These are phyloP conservation scores for Ceratocystiopsis brevicomis DNA, from an alignment of 2,329 filamentous ascomycete genomes.

Conservation along the genomic window DNA sequence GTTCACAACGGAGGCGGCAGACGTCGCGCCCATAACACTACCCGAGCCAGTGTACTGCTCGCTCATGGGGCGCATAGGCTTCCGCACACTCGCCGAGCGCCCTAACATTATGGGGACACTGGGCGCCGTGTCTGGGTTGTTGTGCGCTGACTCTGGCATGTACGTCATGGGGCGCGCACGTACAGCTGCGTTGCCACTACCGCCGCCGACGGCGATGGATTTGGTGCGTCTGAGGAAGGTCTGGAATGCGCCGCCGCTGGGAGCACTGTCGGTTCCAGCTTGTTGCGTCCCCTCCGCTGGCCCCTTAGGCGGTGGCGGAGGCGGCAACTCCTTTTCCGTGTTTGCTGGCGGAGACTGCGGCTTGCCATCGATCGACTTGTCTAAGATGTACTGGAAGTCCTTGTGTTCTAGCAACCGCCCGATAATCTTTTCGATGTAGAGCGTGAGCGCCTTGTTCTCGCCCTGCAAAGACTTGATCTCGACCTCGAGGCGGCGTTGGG, in stretches of 20 bases:
- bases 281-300: conserved; percentile 40
- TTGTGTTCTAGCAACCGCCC: conserved; percentile 85
- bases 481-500: conserved; percentile 49
- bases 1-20: conserved; percentile 54
- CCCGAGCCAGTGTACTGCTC: conserved; percentile 37
- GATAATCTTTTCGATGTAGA: conserved; percentile 99
- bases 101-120: conserved; percentile 50
- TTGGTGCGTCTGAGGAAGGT: conserved; percentile 43
- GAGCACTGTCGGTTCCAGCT: conserved; percentile 9
- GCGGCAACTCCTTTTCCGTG: conserved; percentile 69
- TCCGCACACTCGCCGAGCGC: conserved; percentile 34
- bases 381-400: conserved; percentile 84
- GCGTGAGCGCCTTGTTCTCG: conserved; percentile 87
- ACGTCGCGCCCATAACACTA: conserved; percentile 22
- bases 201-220: conserved; percentile 32
- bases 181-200: conserved; percentile 10
- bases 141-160: conserved; percentile 27
- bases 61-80: conserved; percentile 34
- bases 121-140: conserved; percentile 55
- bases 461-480: conserved; percentile 70
- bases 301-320: conserved; percentile 34
- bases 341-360: conserved; percentile 25
- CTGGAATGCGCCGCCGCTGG: conserved; percentile 30
- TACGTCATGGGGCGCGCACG: conserved; percentile 38
- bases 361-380: conserved; percentile 52